Evolutionary conservation across 225 moss, liverwort and hornwort genomes (phyloP).

Genomic region (Thuidium tamariscinum): DNA sequence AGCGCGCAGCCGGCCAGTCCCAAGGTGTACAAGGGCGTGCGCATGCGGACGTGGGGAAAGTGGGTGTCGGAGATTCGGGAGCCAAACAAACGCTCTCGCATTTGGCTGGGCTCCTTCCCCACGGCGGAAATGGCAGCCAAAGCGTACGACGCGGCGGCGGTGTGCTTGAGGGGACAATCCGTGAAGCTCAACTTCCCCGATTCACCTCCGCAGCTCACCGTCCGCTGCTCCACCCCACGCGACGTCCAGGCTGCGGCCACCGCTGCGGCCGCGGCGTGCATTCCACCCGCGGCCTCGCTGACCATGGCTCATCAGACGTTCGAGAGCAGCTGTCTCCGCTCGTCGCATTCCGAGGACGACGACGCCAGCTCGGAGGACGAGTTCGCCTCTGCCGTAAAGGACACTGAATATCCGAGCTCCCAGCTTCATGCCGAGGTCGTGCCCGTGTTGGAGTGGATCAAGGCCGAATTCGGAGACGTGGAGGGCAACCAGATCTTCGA

Average conservation of each 20-base stretch:
- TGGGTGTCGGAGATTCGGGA: slow-evolving; percentile 24
- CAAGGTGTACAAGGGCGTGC: slow-evolving; percentile 6
- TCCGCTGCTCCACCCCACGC: background rate
- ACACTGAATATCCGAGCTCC: background rate
- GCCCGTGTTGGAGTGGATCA: slow-evolving; percentile 13
- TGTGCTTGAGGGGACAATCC: slow-evolving; percentile 8
- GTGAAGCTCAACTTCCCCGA: slow-evolving; percentile 14
- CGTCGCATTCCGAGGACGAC: background rate
- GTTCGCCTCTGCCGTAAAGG: background rate
- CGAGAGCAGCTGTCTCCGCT: background rate
- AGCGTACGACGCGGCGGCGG: slow-evolving; percentile 7
- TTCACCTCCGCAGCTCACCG: background rate
- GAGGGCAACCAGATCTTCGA: background rate
- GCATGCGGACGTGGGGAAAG: slow-evolving; percentile 21
- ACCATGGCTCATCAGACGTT: background rate
- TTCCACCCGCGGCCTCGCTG: background rate
- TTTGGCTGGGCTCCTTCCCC: slow-evolving; percentile 14
- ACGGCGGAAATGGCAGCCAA: slow-evolving; percentile 10
- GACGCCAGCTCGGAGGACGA: background rate
- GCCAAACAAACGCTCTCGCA: slow-evolving; percentile 11
- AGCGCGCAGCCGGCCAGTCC: background rate
- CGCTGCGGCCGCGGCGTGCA: slow-evolving; percentile 19
- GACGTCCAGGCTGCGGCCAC: slow-evolving; percentile 6
- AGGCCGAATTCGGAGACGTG: slow-evolving; percentile 8
- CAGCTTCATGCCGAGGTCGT: background rate